Base-by-base conservation (phyloP, 2,329 filamentous ascomycete genomes). In the Apiospora saccharicola region DNA sequence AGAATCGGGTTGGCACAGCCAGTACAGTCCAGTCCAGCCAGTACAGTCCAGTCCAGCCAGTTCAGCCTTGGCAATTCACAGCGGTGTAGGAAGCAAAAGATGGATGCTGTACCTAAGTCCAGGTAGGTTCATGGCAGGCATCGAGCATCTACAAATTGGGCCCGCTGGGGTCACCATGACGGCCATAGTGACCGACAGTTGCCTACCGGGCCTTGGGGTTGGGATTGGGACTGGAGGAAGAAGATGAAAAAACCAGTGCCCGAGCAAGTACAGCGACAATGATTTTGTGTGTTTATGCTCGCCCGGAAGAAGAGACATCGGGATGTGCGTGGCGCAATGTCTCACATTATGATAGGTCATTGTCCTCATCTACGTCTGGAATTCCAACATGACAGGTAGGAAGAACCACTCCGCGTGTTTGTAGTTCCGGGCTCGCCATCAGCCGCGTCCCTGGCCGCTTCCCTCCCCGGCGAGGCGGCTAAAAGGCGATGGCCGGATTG, bases 291-390 rank as follows among this genome's bases (percentile, higher is more conserved):
- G 14, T 67, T 24, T 4, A 49, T 68, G 67, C 44, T 34, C 67
- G 8, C 30, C 47, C 47, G 16, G 26, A 22, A 69, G 46, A 49
- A 49, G 44, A 49, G 67, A 44, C 67, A 49, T 34, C 67, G 67
- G 44, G 47, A 49, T 70, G 57, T 47, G 46, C 19, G 47, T 70
- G 68, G 68, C 46, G 47, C 49, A 43, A 53, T 70, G 68, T 70
- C 68, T 70, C 68, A 47, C 47, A 34, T 57, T 70, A 51, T 70
- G 34, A 70, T 53, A 70, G 30, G 47, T 70, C 68, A 57, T 41
- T 26, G 30, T 41, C 34, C n/a, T 64, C 57, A 64, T 64, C 34
- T 64, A 34, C 34, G 19, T 37, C 34, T 64, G 34, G 19, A 64
- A 22, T 22, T 30, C 46, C 30, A 41, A 8, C 34, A 64, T 64